These are phyloP conservation scores for Aspergillus viridinutans DNA, from an alignment of 2,329 filamentous ascomycete genomes.

Conservation along the genomic window DNA sequence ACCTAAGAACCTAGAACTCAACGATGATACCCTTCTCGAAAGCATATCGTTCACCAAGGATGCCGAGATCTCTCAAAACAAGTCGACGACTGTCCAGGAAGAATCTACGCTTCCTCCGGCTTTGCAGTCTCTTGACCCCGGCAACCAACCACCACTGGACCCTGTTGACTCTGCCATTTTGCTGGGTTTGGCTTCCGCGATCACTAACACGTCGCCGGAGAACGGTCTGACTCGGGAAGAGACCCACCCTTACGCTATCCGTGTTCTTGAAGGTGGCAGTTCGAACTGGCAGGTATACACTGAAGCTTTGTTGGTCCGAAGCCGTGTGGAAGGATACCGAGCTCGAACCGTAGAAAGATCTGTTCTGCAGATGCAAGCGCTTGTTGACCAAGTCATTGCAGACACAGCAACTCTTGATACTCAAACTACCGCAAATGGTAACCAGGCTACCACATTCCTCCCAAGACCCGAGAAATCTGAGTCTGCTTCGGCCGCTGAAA, in stretches of 20 bases:
- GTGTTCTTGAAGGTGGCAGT: slow-evolving; percentile 81
- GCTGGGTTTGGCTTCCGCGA: slow-evolving; percentile 71
- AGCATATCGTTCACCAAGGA: slow-evolving; percentile 71
- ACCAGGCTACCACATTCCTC: slow-evolving; percentile 70
- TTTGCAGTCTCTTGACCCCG: slow-evolving; percentile 65
- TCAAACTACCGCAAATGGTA: slow-evolving; percentile 27
- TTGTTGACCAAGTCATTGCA: slow-evolving; percentile 91
- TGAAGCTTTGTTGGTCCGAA: slow-evolving; percentile 83
- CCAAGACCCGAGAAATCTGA: slow-evolving; percentile 71
- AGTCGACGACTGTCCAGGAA: slow-evolving; percentile 36
- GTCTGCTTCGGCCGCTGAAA: slow-evolving; percentile 66
- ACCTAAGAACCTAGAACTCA: slow-evolving; percentile 71
- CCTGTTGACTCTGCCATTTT: slow-evolving; percentile 88
- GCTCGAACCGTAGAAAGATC: slow-evolving; percentile 85
- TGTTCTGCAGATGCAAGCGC: slow-evolving; percentile 85
- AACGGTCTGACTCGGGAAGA: slow-evolving; percentile 90
- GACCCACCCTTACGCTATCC: slow-evolving; percentile 82
- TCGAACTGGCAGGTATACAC: slow-evolving; percentile 99
- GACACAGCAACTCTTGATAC: slow-evolving; percentile 60
- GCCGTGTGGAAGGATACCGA: slow-evolving; percentile 81
- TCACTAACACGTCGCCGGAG: slow-evolving; percentile 81
- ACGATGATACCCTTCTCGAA: slow-evolving; percentile 91
- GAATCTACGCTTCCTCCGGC: slow-evolving; percentile 54
- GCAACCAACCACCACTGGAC: slow-evolving; percentile 74
- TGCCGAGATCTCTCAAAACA: slow-evolving; percentile 38